Percentiles rank a stretch among this genome's conserved stretches.
phyloP scores from a whole-genome alignment of 164 flowering plant species.

The Taxillus chinensis region DNA sequence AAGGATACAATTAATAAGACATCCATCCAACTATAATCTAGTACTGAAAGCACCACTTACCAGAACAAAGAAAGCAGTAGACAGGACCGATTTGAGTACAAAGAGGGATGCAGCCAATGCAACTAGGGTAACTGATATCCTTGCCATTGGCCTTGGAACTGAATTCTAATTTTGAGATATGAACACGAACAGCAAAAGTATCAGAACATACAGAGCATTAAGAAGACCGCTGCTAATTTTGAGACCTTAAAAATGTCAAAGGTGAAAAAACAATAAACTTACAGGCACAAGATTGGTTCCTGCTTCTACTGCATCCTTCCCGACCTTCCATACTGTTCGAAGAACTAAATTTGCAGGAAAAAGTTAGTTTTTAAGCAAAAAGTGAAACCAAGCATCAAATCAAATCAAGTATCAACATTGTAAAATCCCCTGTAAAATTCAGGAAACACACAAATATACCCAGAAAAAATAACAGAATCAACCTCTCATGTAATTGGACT shows the following conservation, averaged over 20 bases:
- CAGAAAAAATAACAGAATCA: constrained; percentile 4
- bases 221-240: too few relatives aligned
- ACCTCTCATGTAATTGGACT: constrained; percentile 39
- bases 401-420: too few relatives aligned
- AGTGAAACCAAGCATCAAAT: too few relatives aligned
- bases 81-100: constrained; percentile 66
- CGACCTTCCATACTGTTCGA: constrained; percentile 65
- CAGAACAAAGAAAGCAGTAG: constrained; percentile 83
- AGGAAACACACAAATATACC: too few relatives aligned
- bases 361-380: too few relatives aligned
- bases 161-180: constrained; percentile 33
- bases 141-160: constrained; percentile 82
- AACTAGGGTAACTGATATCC: constrained; percentile 45
- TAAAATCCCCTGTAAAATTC: neutral
- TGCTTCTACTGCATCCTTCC: constrained; percentile 85
- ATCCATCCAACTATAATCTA: neutral
- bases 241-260: too few relatives aligned
- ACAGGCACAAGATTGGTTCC: constrained; percentile 88
- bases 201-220: neutral
- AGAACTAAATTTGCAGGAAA: constrained; percentile 31
- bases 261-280: constrained; percentile 15
- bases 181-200: neutral
- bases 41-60: constrained; percentile 27
- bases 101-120: constrained; percentile 38
- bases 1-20: too few relatives aligned